Percentiles rank a stretch among this genome's conserved stretches.
Evolutionary conservation across 176 grass and related monocot species (phyloP).

Genomic region (Eleusine coracana): DNA sequence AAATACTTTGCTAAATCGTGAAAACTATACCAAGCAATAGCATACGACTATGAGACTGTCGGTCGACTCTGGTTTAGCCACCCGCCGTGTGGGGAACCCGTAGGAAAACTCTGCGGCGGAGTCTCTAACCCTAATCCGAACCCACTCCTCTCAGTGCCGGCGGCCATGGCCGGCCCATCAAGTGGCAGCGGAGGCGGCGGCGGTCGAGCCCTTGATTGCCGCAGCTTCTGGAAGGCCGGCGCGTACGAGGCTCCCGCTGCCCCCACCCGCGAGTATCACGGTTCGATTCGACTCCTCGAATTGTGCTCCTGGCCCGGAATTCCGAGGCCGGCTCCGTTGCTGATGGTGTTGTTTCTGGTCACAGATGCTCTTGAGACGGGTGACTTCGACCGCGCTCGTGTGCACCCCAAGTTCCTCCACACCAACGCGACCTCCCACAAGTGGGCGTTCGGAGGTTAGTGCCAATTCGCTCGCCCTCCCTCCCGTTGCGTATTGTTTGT

Average conservation of each 20-base stretch:
- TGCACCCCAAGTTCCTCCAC: slow-evolving; percentile 96
- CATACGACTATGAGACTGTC: too few relatives aligned
- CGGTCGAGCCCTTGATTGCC: slow-evolving; percentile 54
- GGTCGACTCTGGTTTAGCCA: too few relatives aligned
- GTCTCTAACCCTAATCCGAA: not conserved
- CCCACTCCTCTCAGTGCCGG: slow-evolving; percentile 1
- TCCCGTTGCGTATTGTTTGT: not conserved
- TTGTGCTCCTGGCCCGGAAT: not conserved
- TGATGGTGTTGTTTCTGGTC: slow-evolving; percentile 5
- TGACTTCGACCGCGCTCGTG: slow-evolving; percentile 80
- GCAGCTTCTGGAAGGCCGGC: slow-evolving; percentile 91
- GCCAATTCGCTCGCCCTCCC: not conserved
- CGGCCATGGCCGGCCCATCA: slow-evolving; percentile 20
- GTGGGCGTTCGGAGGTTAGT: slow-evolving; percentile 91
- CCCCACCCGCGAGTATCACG: slow-evolving; percentile 29
- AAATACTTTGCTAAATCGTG: too few relatives aligned
- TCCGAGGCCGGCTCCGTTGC: not conserved
- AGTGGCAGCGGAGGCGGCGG: not conserved
- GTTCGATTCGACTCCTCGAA: slow-evolving; percentile 38
- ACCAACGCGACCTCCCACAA: slow-evolving; percentile 95
- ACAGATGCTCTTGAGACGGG: slow-evolving; percentile 56
- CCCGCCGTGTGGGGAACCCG: too few relatives aligned
- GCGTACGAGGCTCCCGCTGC: slow-evolving; percentile 42
- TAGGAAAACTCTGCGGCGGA: not conserved
- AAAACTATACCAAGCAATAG: too few relatives aligned